These are phyloP conservation scores for Vickermania spadyakhi DNA, from an alignment of 208 protist species.

Conservation along the genomic window DNA sequence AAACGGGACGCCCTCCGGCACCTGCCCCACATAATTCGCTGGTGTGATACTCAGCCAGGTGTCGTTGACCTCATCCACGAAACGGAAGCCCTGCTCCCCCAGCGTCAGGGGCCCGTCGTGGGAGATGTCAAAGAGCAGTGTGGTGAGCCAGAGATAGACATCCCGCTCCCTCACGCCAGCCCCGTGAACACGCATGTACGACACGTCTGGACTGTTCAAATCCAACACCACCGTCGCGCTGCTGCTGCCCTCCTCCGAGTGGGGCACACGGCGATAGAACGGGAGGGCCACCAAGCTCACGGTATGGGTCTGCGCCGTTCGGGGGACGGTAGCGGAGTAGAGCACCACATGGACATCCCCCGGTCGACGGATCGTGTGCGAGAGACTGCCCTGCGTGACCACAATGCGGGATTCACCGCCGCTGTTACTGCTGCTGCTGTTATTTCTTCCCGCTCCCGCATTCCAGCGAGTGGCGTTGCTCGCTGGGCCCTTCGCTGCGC, in stretches of 20 bases:
- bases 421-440: not conserved
- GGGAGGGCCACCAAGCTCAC: constrained; percentile 46
- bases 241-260: not conserved
- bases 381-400: not conserved
- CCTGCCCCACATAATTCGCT: not conserved
- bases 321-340: constrained; percentile 36
- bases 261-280: constrained; percentile 54
- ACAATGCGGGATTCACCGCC: not conserved
- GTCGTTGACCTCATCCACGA: not conserved
- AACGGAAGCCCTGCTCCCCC: not conserved
- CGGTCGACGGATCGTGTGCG: constrained; percentile 4
- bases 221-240: not conserved
- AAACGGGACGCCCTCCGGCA: not conserved
- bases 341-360: constrained; percentile 32
- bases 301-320: constrained; percentile 62
- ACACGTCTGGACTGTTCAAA: not conserved
- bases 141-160: not conserved
- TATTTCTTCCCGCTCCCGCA: not conserved
- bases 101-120: not conserved
- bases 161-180: not conserved
- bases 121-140: not conserved
- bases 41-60: not conserved
- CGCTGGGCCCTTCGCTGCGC: not conserved
- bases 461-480: not conserved
- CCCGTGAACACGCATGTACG: not conserved